Evolutionary conservation across 306 rosid species (phyloP).

Genomic region (Glycyrrhiza uralensis): DNA sequence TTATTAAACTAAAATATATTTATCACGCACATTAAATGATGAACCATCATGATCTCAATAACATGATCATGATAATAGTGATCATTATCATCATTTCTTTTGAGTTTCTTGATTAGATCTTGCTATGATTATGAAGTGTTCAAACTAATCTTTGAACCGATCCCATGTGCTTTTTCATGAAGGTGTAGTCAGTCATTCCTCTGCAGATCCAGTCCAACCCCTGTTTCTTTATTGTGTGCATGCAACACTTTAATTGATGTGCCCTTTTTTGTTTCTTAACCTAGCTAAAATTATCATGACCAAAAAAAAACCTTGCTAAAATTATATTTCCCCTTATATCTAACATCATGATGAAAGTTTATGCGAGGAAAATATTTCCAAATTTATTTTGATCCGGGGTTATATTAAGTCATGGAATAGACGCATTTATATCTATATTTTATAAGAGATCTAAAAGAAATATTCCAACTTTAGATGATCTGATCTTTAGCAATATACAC

Average conservation of each 20-base stretch:
- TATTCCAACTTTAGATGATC: not conserved
- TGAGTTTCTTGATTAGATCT: slow-evolving; percentile 35
- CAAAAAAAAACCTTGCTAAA: not conserved
- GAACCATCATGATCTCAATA: slow-evolving; percentile 35
- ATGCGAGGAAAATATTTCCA: not conserved
- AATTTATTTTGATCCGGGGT: not conserved
- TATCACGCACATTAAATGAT: slow-evolving; percentile 23
- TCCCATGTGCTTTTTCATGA: slow-evolving; percentile 32
- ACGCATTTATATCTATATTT: not conserved
- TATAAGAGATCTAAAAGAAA: not conserved
- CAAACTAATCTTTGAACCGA: slow-evolving; percentile 26
- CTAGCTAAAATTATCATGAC: slow-evolving; percentile 6
- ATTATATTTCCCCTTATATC: not conserved
- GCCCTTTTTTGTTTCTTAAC: not conserved
- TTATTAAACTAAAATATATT: not conserved
- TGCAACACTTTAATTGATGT: slow-evolving; percentile 30
- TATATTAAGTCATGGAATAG: not conserved
- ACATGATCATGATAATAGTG: slow-evolving; percentile 36
- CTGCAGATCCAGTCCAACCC: slow-evolving; percentile 4
- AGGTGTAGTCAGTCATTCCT: slow-evolving; percentile 22
- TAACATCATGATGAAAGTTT: not conserved
- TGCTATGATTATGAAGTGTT: slow-evolving; percentile 18
- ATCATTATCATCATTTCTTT: slow-evolving; percentile 30
- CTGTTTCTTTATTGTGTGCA: slow-evolving; percentile 20
- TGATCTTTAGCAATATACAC: not conserved